Percentiles rank a stretch among this genome's conserved stretches.
Conservation (phyloP, 495 filamentous ascomycete genomes). For the Platismatia glauca region DNA sequence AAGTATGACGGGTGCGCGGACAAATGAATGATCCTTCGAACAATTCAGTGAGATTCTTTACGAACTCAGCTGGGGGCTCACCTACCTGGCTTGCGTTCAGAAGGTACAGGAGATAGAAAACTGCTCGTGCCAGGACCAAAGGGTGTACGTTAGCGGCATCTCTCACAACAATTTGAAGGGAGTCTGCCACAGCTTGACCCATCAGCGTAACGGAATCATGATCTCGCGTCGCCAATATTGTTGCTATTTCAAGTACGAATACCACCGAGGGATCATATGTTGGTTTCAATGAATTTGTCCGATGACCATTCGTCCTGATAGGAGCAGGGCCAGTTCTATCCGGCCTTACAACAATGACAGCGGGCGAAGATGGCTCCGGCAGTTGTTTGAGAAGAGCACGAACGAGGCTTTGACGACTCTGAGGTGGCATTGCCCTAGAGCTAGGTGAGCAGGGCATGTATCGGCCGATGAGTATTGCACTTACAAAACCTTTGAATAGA, state of each 20-base stretch:
- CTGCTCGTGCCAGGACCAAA: constrained; percentile 68
- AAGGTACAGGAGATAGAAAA: constrained; percentile 78
- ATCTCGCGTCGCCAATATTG: constrained; percentile 73
- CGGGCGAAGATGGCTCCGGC: constrained; percentile 72
- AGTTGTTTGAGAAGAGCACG: constrained; percentile 69
- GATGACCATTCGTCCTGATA: constrained; percentile 48
- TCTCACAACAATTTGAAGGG: constrained; percentile 70
- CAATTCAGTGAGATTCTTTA: constrained; percentile 26
- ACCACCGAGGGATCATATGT: constrained; percentile 82
- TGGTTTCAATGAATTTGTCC: constrained; percentile 40
- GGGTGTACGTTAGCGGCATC: constrained; percentile 71
- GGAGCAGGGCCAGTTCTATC: constrained; percentile 53
- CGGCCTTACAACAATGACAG: constrained; percentile 79
- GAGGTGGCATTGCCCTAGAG: constrained; percentile 56
- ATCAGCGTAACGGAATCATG: constrained; percentile 57
- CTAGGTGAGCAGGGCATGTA: neutral
- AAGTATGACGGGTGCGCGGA: constrained; percentile 84
- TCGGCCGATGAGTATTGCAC: constrained; percentile 21
- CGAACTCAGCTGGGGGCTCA: constrained; percentile 10
- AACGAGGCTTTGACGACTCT: constrained; percentile 58
- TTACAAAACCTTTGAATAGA: constrained; percentile 79
- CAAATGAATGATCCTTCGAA: constrained; percentile 73
- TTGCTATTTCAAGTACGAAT: constrained; percentile 82
- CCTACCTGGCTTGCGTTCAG: constrained; percentile 81
- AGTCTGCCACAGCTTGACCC: constrained; percentile 69